These are phyloP conservation scores for Podospora pseudopauciseta DNA, from an alignment of 495 filamentous ascomycete genomes.

Conservation along the genomic window DNA sequence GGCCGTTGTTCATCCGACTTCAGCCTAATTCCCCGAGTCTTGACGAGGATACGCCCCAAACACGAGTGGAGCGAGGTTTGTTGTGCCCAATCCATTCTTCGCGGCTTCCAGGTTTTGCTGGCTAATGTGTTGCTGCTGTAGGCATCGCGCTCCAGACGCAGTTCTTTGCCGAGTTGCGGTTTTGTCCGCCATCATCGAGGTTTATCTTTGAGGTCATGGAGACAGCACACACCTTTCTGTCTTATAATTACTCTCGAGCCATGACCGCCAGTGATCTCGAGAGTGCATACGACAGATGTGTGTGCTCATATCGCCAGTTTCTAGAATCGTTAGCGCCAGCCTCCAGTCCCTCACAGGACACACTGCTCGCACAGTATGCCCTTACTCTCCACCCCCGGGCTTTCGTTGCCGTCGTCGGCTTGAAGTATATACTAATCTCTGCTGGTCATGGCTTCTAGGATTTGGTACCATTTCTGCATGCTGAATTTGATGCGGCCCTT, in stretches of 20 bases:
- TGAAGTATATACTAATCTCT: neutral
- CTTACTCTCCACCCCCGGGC: neutral
- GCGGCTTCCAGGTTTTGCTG: neutral
- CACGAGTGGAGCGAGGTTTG: slow-evolving; percentile 28
- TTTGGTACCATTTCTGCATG: slow-evolving; percentile 31
- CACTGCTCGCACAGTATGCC: slow-evolving; percentile 28
- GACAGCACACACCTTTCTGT: slow-evolving; percentile 26
- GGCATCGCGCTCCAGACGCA: slow-evolving; percentile 27
- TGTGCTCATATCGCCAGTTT: slow-evolving; percentile 16
- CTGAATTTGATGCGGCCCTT: slow-evolving; percentile 28
- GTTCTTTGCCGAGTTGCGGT: slow-evolving; percentile 25
- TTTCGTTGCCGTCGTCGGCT: neutral
- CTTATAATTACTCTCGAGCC: slow-evolving; percentile 27
- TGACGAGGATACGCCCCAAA: slow-evolving; percentile 25
- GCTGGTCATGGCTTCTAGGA: slow-evolving; percentile 6
- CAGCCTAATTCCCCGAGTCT: slow-evolving; percentile 14
- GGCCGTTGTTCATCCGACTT: slow-evolving; percentile 30
- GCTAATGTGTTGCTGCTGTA: slow-evolving; percentile 4
- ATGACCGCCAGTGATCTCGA: slow-evolving; percentile 30
- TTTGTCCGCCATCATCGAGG: slow-evolving; percentile 21
- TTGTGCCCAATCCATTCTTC: neutral
- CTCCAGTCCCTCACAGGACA: slow-evolving; percentile 15
- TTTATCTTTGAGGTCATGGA: slow-evolving; percentile 31
- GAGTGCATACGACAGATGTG: slow-evolving; percentile 25
- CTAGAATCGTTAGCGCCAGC: neutral